Base-by-base conservation (phyloP, 495 filamentous ascomycete species). In the Emericellopsis terricola region DNA sequence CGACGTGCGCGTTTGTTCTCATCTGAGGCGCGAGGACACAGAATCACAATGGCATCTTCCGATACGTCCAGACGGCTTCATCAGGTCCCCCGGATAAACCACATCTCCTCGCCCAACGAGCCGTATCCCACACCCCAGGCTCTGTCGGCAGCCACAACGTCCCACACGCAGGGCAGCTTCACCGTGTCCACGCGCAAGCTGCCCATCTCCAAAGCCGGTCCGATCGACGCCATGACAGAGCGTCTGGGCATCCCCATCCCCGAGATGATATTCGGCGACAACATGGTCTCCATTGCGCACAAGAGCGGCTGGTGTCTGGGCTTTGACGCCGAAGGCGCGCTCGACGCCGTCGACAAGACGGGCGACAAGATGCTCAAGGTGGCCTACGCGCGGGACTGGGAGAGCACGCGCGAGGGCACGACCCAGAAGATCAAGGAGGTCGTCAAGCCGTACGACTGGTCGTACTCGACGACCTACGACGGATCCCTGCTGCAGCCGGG, bases 261-360 rank as follows among this genome's bases (percentile, higher is more conserved):
- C 2, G 89, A 97, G 57, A 97, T 97, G 89, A 97, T 97, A 23
- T 97, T 97, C 46, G 89, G 89, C 20, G 84, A 97, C 57, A 97
- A 97, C 54, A 60, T 71, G 20, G 74, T 91, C 16, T 52, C 62
- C 2, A 66, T 97, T 16, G 64, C 73, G 37, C 82, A 96, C 53
- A 60, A 60, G 14, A 71, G 61, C 37, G 71, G 72, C 6, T 96
- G 84, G 81, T 53, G 57, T 3, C 65, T 96, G 34, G 49, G 60
- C 10, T 97, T 97, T 57, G 77, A 78, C 42, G 78, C 91, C 13
- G 77, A 73, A 38, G 80, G 85, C 49, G 89, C 87, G 4, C 63
- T 97, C 34, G 81, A 89, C 51, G 59, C 65, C 34, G 91, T 97
- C 17, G 85, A 94, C 57, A 96, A 96, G 64, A 94, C 91, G 2